Base-by-base conservation (phyloP, 257 asterid species). In the Nicotiana benthamiana region DNA sequence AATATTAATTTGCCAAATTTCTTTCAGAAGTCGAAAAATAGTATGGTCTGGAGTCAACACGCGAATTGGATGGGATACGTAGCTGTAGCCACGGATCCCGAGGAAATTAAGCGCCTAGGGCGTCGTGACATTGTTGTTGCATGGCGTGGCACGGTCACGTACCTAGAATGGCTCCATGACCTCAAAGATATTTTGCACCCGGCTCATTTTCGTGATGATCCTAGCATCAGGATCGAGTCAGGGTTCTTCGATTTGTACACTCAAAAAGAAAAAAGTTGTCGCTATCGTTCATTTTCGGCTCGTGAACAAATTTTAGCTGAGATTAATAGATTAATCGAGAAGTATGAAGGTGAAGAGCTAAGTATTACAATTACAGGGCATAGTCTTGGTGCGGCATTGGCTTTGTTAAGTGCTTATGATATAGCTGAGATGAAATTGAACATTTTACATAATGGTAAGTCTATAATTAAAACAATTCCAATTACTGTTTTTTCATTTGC, bases 1-100 rank as follows among this genome's bases (percentile, higher is more conserved):
- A 90, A 88, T 85, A 90, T 93, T 76, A 89, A 92, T 86, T 80
- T 93, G 40, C 97, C 96, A 0, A 93, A 91, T 34, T 92, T 90
- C 83, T 92, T 93, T 80, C 90, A 89, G 52, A 89, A 87, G 17
- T 88, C 93, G 4, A 90, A 65, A n/a, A 10, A 83, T 32, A 72
- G 84, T 74, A 88, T 87, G 28, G 79, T 92, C 46, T 92, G 97
- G 98, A 93, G 96, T 85, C 94, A 86, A 82, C 94, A 90, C 75
- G 93, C 97, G 3, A 92, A 92, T 82, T 90, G 97, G 98, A 91
- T 93, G 92, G 97, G 97, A 16, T 93, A 92, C 64, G 96, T 93
- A 8, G 97, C 94, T 0, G 92, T 93, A 0, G 76, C 94, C 53
- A 87, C 86, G 6, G 95, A 90, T 83, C 90, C 86, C 11, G 86